Evolutionary conservation across 495 filamentous ascomycete species (phyloP).

Genomic region (Acidiella bohemica): DNA sequence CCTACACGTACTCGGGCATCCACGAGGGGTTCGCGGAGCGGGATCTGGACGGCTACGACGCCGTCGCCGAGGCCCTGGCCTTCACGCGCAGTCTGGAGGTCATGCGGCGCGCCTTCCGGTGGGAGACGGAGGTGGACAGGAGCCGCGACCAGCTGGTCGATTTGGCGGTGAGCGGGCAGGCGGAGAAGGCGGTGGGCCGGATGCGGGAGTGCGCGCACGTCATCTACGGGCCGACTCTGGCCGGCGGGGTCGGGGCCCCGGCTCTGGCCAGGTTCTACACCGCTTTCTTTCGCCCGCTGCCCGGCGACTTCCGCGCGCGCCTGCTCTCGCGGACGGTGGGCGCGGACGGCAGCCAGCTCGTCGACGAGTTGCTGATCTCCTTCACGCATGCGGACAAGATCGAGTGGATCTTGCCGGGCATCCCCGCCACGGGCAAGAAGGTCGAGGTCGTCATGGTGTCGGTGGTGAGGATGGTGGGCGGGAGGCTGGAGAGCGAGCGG

Average conservation of each 20-base stretch:
- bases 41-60: slow-evolving; percentile 39
- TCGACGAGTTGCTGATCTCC: slow-evolving; percentile 43
- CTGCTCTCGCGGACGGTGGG: slow-evolving; percentile 58
- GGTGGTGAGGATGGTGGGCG: slow-evolving; percentile 61
- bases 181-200: slow-evolving; percentile 48
- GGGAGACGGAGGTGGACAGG: slow-evolving; percentile 45
- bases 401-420: slow-evolving; percentile 69
- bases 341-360: slow-evolving; percentile 38
- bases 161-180: slow-evolving; percentile 32
- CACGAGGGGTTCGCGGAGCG: slow-evolving; percentile 39
- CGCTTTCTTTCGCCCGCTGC: slow-evolving; percentile 61
- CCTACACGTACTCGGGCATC: slow-evolving; percentile 28
- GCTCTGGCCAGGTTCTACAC: slow-evolving; percentile 60
- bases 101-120: slow-evolving; percentile 41
- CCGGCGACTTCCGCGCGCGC: slow-evolving; percentile 51
- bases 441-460: slow-evolving; percentile 61
- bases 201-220: slow-evolving; percentile 32
- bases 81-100: slow-evolving; percentile 36
- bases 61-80: slow-evolving; percentile 34
- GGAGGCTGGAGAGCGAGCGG: slow-evolving; percentile 66
- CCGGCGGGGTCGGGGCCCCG: slow-evolving; percentile 58
- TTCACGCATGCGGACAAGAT: slow-evolving; percentile 62
- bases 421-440: slow-evolving; percentile 53
- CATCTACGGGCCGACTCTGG: slow-evolving; percentile 45
- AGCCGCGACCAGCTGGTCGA: slow-evolving; percentile 48